Evolutionary conservation across 1,139 yeast genomes (phyloP).

Genomic region (Ogataea hybrid): DNA sequence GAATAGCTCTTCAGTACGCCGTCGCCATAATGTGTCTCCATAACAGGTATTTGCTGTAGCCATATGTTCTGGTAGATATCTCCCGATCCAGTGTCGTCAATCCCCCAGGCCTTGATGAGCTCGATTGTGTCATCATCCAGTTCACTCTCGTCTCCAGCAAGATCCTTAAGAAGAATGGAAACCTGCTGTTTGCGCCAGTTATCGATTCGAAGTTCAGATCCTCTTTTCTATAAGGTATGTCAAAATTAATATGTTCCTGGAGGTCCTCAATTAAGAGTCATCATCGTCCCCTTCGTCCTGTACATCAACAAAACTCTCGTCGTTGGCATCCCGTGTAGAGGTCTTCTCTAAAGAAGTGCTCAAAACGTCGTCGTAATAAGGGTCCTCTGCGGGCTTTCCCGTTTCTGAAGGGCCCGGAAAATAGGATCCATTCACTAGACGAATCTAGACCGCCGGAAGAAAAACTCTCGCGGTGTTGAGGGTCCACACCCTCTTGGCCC

Average conservation of each 20-base stretch:
- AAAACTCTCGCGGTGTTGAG: slow-evolving; percentile 2
- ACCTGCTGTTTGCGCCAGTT: slow-evolving; percentile 31
- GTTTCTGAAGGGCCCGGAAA: slow-evolving; percentile 22
- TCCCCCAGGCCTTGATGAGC: slow-evolving; percentile 30
- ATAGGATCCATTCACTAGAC: slow-evolving; percentile 27
- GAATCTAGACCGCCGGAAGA: slow-evolving; percentile 19
- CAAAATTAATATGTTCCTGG: slow-evolving; percentile 15
- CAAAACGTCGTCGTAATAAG: slow-evolving; percentile 21
- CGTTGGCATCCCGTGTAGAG: slow-evolving; percentile 11
- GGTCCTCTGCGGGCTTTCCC: slow-evolving; percentile 9
- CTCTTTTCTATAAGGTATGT: slow-evolving; percentile 16
- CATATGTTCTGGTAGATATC: background rate
- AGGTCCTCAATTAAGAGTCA: slow-evolving; percentile 27
- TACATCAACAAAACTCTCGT: slow-evolving; percentile 16
- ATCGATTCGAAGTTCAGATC: slow-evolving; percentile 28
- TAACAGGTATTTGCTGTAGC: background rate
- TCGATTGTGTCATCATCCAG: slow-evolving; percentile 23
- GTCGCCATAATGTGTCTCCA: slow-evolving; percentile 20
- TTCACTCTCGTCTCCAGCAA: slow-evolving; percentile 11
- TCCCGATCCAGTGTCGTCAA: slow-evolving; percentile 19
- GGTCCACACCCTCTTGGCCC: background rate
- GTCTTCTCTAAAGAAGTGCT: slow-evolving; percentile 18
- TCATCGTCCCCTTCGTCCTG: slow-evolving; percentile 17
- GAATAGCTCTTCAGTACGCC: slow-evolving; percentile 19
- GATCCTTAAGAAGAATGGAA: slow-evolving; percentile 22